Percentiles rank a stretch among this genome's conserved stretches.
These are phyloP conservation scores for Physaria fendleri DNA, from an alignment of 345 rosid genomes.

Conservation along the genomic window DNA sequence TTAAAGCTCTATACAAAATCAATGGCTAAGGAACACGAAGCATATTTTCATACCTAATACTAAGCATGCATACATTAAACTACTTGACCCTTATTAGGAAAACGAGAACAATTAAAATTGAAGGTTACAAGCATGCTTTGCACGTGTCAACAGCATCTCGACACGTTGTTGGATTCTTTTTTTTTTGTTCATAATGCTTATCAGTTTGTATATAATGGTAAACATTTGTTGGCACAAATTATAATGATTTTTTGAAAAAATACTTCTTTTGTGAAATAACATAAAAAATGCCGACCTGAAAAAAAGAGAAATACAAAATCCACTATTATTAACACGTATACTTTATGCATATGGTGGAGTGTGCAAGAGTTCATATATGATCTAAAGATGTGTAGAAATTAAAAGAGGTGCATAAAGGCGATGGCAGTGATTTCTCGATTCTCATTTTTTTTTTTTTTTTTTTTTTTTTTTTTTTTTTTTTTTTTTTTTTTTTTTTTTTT, in stretches of 20 bases:
- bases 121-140: slow-evolving; percentile 21
- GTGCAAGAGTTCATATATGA: slow-evolving; percentile 1
- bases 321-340: neutral
- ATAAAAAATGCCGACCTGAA: neutral
- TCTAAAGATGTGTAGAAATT: neutral
- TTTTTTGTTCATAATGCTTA: neutral
- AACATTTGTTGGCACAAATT: neutral
- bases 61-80: slow-evolving; percentile 8
- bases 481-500: too few species aligned
- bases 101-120: neutral
- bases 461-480: too few species aligned
- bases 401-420: neutral
- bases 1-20: slow-evolving; percentile 14
- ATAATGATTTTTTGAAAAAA: neutral
- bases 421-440: neutral
- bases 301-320: neutral
- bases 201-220: neutral
- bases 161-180: slow-evolving; percentile 19
- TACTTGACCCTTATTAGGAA: neutral
- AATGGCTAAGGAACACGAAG: slow-evolving; percentile 27
- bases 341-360: neutral
- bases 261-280: neutral
- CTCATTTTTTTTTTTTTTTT: too few species aligned
- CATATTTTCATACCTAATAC: slow-evolving; percentile 1
- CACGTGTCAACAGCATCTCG: slow-evolving; percentile 23